Conservation (phyloP, 2,329 filamentous ascomycete species). For the Ustilaginoidea virens region DNA sequence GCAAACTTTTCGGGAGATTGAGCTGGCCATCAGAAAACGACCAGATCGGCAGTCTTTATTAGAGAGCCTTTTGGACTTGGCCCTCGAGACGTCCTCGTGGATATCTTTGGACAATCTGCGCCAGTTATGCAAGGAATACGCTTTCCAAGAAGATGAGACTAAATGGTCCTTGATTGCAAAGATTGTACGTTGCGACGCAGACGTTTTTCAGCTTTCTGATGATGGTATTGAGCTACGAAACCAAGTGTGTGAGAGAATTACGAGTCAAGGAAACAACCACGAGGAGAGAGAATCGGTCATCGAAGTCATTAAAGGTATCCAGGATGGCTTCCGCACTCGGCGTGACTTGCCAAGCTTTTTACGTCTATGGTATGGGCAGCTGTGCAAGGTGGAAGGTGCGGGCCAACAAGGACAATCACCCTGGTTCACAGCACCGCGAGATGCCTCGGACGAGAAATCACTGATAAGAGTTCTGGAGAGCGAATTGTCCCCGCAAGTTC, state of each 20-base stretch:
- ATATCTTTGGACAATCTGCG: slow-evolving; percentile 26
- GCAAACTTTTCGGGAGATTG: slow-evolving; percentile 17
- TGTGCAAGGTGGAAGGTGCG: slow-evolving; percentile 19
- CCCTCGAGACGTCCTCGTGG: slow-evolving; percentile 13
- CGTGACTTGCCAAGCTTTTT: slow-evolving; percentile 30
- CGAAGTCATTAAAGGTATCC: slow-evolving; percentile 25
- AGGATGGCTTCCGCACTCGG: slow-evolving; percentile 26
- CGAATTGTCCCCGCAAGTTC: slow-evolving; percentile 28
- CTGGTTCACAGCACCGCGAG: slow-evolving; percentile 17
- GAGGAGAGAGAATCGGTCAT: slow-evolving; percentile 11
- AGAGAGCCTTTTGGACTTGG: slow-evolving; percentile 16
- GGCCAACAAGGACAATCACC: slow-evolving; percentile 13
- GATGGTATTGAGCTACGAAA: slow-evolving; percentile 24
- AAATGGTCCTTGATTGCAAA: slow-evolving; percentile 28
- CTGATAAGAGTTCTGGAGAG: slow-evolving; percentile 20
- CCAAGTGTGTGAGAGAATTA: slow-evolving; percentile 21
- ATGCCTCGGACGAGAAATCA: slow-evolving; percentile 6
- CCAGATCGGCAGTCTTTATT: slow-evolving; percentile 14
- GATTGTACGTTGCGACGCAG: slow-evolving; percentile 28
- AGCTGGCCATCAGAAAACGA: slow-evolving; percentile 11
- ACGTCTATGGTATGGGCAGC: slow-evolving; percentile 28
- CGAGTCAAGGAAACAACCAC: slow-evolving; percentile 7
- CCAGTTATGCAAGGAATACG: slow-evolving; percentile 26
- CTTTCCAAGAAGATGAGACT: slow-evolving; percentile 16
- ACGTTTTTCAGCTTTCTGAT: slow-evolving; percentile 26